Conservation (phyloP, 2,329 filamentous ascomycete genomes). For the Teratosphaeria viscida region DNA sequence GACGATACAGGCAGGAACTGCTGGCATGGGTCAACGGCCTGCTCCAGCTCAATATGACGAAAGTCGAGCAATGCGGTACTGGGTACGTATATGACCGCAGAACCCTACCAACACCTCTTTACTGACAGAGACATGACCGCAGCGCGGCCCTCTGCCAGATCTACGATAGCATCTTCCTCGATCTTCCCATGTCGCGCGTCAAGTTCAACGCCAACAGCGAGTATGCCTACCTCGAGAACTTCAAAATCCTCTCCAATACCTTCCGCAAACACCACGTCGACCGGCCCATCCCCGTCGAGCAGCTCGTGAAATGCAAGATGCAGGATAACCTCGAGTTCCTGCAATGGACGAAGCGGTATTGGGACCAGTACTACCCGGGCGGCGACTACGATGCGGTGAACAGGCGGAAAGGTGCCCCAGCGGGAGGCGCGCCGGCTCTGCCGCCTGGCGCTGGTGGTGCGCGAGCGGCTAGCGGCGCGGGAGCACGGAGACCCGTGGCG, state of each 20-base stretch:
- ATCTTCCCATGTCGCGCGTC: conserved; percentile 88
- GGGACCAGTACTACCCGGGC: conserved; percentile 96
- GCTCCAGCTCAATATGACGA: conserved; percentile 92
- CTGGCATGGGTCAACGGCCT: conserved; percentile 96
- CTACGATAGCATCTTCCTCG: conserved; percentile 95
- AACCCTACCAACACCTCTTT: conserved; percentile 5
- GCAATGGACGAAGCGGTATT: conserved; percentile 93
- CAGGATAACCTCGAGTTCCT: conserved; percentile 99
- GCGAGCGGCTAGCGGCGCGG: conserved; percentile 46
- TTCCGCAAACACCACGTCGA: conserved; percentile 84
- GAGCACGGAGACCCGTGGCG: conserved; percentile 35
- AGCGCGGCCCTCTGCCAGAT: conserved; percentile 95
- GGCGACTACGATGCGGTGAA: conserved; percentile 89
- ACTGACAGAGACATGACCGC: conserved; percentile 6
- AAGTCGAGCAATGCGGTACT: conserved; percentile 97
- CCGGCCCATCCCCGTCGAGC: conserved; percentile 77
- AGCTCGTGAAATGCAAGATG: conserved; percentile 97
- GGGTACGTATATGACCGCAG: conserved; percentile 52
- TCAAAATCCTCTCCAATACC: conserved; percentile 86
- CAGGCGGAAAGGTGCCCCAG: conserved; percentile 67
- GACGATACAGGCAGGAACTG: conserved; percentile 71
- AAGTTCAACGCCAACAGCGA: conserved; percentile 98
- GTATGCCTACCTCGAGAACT: conserved; percentile 96
- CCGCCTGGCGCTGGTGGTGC: conserved; percentile 37
- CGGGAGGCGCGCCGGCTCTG: conserved; percentile 36